Conservation (phyloP, 1,139 yeast genomes). For the Meyerozyma smithsonii region DNA sequence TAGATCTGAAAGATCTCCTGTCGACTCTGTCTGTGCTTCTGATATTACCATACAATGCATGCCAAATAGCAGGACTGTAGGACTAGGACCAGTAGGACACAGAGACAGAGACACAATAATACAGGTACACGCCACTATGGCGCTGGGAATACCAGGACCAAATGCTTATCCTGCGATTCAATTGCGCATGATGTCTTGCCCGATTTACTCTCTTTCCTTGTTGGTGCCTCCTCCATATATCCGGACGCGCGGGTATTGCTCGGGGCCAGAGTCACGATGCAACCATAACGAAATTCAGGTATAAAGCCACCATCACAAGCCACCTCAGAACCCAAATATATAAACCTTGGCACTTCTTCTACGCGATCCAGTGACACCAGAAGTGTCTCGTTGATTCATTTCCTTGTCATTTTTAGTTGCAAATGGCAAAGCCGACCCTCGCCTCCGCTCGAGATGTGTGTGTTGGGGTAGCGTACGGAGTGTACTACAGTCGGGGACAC, state of each 20-base stretch:
- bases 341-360: no score
- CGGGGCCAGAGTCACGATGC: background rate
- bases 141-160: no score
- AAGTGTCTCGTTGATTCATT: background rate
- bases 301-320: no score
- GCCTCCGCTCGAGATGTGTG: background rate
- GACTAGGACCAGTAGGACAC: background rate
- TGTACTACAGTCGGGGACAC: constrained; percentile 12
- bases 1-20: no score
- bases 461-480: constrained; percentile 7
- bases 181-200: no score
- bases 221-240: background rate
- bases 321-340: no score
- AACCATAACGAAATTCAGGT: no score
- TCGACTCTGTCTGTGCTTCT: no score
- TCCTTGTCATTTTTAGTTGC: background rate
- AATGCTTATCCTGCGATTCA: no score
- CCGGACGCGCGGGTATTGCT: background rate
- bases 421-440: background rate
- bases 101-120: no score
- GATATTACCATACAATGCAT: background rate
- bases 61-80: background rate
- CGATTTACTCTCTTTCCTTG: background rate
- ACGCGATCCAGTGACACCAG: no score
- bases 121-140: no score